Evolutionary conservation across 1,284 basidiomycete genomes (phyloP).

Genomic region (Cystobasidium slooffiae): DNA sequence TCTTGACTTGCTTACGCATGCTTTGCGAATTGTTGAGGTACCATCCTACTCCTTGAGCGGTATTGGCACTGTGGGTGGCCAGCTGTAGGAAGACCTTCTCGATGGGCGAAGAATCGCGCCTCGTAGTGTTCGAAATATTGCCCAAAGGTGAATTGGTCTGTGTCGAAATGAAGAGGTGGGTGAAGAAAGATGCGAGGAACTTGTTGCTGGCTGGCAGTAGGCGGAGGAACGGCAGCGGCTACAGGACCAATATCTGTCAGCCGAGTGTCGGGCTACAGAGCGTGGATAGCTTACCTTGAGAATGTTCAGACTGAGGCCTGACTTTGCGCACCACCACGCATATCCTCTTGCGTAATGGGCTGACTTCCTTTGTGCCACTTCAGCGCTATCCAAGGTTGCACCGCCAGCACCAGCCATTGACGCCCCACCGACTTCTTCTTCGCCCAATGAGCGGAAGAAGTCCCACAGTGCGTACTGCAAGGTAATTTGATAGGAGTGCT

Average conservation of each 20-base stretch:
- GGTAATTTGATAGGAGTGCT: slow-evolving; percentile 79
- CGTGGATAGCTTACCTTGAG: slow-evolving; percentile 68
- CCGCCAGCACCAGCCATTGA: slow-evolving; percentile 72
- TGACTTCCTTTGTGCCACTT: slow-evolving; percentile 62
- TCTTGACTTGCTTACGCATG: slow-evolving; percentile 19
- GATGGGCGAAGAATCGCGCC: slow-evolving; percentile 60
- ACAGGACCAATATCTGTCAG: slow-evolving; percentile 3
- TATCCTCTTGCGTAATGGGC: slow-evolving; percentile 73
- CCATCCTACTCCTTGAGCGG: slow-evolving; percentile 56
- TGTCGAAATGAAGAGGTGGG: slow-evolving; percentile 70
- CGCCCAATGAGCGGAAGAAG: slow-evolving; percentile 87
- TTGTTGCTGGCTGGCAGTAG: slow-evolving; percentile 67
- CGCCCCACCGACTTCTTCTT: slow-evolving; percentile 77
- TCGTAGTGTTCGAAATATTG: slow-evolving; percentile 39
- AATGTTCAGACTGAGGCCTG: slow-evolving; percentile 70
- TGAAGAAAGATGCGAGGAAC: slow-evolving; percentile 73
- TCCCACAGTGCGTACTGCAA: slow-evolving; percentile 98
- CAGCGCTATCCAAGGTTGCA: slow-evolving; percentile 55
- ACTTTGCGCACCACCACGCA: slow-evolving; percentile 82
- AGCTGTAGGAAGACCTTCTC: slow-evolving; percentile 55
- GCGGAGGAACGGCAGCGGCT: slow-evolving; percentile 82
- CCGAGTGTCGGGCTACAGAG: too few species aligned
- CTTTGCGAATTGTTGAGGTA: slow-evolving; percentile 50
- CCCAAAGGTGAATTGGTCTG: slow-evolving; percentile 70
- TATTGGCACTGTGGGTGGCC: slow-evolving; percentile 51